These are phyloP conservation scores for Aureobasidium sp. DNA, from an alignment of 2,329 filamentous ascomycete species.

Conservation along the genomic window DNA sequence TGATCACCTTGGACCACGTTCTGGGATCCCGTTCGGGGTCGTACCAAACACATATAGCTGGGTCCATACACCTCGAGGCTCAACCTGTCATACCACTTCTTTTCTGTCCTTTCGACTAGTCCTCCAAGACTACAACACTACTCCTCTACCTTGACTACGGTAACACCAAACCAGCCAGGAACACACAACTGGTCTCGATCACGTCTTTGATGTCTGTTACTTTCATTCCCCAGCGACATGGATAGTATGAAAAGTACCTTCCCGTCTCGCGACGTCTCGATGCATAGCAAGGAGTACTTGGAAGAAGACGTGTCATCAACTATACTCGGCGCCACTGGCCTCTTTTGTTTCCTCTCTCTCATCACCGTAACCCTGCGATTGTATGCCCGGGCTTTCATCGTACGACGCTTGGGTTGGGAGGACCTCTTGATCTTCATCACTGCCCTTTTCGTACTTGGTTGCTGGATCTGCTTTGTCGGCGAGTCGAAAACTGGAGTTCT, in stretches of 20 bases:
- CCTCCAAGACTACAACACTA: background rate
- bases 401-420: background rate
- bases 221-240: background rate
- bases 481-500: background rate
- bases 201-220: background rate
- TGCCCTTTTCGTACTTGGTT: background rate
- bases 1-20: background rate
- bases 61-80: background rate
- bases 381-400: background rate
- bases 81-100: background rate
- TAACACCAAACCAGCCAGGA: no score
- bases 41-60: constrained; percentile 1
- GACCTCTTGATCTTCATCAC: background rate
- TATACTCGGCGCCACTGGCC: background rate
- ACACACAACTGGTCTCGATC: background rate
- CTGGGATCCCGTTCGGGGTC: background rate
- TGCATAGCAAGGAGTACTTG: background rate
- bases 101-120: background rate
- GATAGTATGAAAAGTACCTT: background rate
- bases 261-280: background rate
- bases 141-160: background rate
- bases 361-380: background rate
- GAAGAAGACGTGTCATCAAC: background rate
- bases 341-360: background rate
- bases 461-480: background rate